Evolutionary conservation across 1,284 basidiomycete species (phyloP), one percentile per base, ranked within the genome.

Genomic region (Leccinum subspadiceum): DNA sequence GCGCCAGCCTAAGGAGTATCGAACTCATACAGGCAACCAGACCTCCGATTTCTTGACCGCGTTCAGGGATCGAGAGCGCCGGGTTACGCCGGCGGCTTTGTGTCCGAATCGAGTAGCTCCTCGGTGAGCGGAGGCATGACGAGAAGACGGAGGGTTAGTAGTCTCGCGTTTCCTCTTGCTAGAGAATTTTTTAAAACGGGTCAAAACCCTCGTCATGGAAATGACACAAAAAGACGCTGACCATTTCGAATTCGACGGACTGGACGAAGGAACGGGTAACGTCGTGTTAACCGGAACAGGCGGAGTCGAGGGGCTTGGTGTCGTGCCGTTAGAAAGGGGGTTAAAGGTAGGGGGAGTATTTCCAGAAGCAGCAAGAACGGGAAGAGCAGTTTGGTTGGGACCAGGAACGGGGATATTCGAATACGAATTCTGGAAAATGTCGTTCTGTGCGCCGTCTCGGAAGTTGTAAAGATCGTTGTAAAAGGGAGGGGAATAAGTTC

Each of bases 401-500:
- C 71, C 66, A 17, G 69, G 69, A 1, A n/a, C 48, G 0, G 69
- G 69, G 0, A 71, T 68, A 20, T 3, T 60, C 1, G 2, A 2
- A 48, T 70, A 73, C 0, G 46, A 70, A 53, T 60, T 33, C 17
- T 67, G 58, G 70, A 81, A 81, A 60, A 84, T 81, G 66, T 84
- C 82, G 61, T 78, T 69, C 66, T 84, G 81, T 4, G 80, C 72
- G 53, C 81, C 80, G 53, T 81, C 74, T 26, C 33, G 58, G 68
- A 80, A 84, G 62, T 76, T 75, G 68, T 79, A 83, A 31, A 78
- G 68, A 54, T 74, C 69, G 53, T 66, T 75, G 68, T 83, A 84
- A 61, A 71, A 74, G 4, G 80, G 81, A 22, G 79, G 78, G 33
- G 72, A 60, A 65, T 77, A 76, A 1, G 68, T 65, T 29, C 73